A percentile compares a stretch with the other conserved stretches of the same genome.
These are phyloP conservation scores for Kondoa malvinella DNA, from an alignment of 768 basidiomycete species.

Conservation along the genomic window DNA sequence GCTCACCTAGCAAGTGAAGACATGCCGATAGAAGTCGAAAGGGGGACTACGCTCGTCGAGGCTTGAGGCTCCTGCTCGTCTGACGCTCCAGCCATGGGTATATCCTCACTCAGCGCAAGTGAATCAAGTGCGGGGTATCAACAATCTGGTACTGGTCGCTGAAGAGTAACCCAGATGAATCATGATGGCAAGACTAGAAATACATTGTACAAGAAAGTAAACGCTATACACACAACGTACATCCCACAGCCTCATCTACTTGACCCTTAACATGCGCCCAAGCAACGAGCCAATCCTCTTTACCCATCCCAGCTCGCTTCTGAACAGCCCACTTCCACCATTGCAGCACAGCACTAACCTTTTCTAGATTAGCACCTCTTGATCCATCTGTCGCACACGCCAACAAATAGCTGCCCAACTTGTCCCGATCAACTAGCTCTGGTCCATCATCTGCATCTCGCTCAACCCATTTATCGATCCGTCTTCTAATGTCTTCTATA, in stretches of 20 bases:
- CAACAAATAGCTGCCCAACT: slow-evolving; percentile 13
- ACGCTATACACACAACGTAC: not conserved
- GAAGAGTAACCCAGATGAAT: too few species aligned
- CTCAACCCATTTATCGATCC: slow-evolving; percentile 14
- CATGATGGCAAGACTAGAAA: too few species aligned
- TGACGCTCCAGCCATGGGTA: too few species aligned
- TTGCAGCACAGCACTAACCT: slow-evolving; percentile 7
- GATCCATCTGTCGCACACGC: slow-evolving; percentile 10
- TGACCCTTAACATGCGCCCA: not conserved
- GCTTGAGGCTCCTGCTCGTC: too few species aligned
- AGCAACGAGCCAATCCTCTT: not conserved
- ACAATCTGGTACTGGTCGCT: too few species aligned
- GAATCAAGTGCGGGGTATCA: too few species aligned
- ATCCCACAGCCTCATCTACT: not conserved
- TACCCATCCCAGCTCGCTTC: not conserved
- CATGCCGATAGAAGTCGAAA: too few species aligned
- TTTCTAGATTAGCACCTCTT: slow-evolving; percentile 10
- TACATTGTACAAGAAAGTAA: too few species aligned
- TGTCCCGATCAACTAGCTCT: slow-evolving; percentile 11
- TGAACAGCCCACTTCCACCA: slow-evolving; percentile 18
- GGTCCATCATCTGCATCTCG: slow-evolving; percentile 11
- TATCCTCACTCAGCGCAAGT: too few species aligned
- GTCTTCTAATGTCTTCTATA: slow-evolving; percentile 2
- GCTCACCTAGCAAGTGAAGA: too few species aligned
- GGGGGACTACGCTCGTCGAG: too few species aligned